A percentile compares a stretch with the other conserved stretches of the same genome.
phyloP scores from a whole-genome alignment of 2,329 filamentous ascomycete genomes.

The Periconia sp. region DNA sequence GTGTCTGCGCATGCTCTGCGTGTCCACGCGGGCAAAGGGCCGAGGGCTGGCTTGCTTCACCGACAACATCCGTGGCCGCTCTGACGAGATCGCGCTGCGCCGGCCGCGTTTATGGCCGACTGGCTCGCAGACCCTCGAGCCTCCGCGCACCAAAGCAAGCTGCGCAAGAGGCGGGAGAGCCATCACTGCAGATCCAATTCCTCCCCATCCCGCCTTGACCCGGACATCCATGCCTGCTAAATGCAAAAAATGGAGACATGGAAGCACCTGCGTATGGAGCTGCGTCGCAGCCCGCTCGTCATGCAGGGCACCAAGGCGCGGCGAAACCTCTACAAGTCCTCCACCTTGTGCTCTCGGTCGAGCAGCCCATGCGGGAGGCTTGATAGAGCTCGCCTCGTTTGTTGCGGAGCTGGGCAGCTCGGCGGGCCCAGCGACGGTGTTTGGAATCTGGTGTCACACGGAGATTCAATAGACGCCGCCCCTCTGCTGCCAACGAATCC shows the following conservation, averaged over 20 bases:
- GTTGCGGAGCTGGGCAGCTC: not conserved
- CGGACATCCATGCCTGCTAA: conserved; percentile 31
- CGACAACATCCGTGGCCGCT: conserved; percentile 36
- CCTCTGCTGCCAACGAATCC: conserved; percentile 35
- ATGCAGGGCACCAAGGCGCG: conserved; percentile 29
- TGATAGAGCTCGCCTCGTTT: conserved; percentile 4
- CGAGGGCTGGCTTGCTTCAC: conserved; percentile 27
- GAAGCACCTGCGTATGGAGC: conserved; percentile 37
- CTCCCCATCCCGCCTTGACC: conserved; percentile 30
- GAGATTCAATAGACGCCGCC: conserved; percentile 42
- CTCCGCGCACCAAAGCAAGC: conserved; percentile 20
- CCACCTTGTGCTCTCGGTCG: not conserved
- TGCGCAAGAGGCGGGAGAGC: conserved; percentile 37
- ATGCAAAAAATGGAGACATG: conserved; percentile 29
- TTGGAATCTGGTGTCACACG: conserved; percentile 40
- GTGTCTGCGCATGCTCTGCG: conserved; percentile 27
- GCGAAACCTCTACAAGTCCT: not conserved
- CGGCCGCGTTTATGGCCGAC: conserved; percentile 3
- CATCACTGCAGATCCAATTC: conserved; percentile 27
- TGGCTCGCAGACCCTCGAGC: conserved; percentile 12
- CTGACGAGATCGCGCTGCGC: conserved; percentile 22
- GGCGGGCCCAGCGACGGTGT: conserved; percentile 22
- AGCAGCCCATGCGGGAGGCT: not conserved
- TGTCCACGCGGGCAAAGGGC: conserved; percentile 22
- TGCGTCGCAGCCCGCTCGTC: conserved; percentile 30